Percentiles rank a stretch among this genome's conserved stretches.
Evolutionary conservation across 495 filamentous ascomycete species (phyloP).

Genomic region (Aspergillus biplanus): DNA sequence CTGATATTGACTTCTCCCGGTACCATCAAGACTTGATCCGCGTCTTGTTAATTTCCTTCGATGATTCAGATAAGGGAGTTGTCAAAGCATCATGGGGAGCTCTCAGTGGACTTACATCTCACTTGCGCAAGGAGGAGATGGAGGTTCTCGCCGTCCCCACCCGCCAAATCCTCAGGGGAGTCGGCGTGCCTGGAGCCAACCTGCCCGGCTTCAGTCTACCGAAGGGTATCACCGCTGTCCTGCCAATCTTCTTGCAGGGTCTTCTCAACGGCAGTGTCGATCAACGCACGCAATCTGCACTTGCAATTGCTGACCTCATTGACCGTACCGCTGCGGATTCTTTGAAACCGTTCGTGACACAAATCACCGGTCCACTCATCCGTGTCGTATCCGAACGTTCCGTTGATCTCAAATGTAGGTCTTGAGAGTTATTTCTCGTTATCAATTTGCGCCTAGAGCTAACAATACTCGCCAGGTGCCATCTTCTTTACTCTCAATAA

Average conservation of each 20-base stretch:
- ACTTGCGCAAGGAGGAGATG: slow-evolving; percentile 97
- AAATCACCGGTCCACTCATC: slow-evolving; percentile 96
- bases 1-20: slow-evolving; percentile 85
- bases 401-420: slow-evolving; percentile 80
- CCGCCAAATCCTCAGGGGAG: slow-evolving; percentile 78
- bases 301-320: slow-evolving; percentile 93
- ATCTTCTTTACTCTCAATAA: slow-evolving; percentile 95
- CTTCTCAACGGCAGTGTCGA: slow-evolving; percentile 94
- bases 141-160: slow-evolving; percentile 88
- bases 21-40: slow-evolving; percentile 96
- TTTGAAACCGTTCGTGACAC: slow-evolving; percentile 90
- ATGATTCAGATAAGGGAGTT: slow-evolving; percentile 80
- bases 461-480: slow-evolving; percentile 58
- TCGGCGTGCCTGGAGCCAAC: slow-evolving; percentile 83
- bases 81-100: slow-evolving; percentile 94
- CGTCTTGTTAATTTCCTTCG: slow-evolving; percentile 85
- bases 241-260: slow-evolving; percentile 97
- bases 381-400: slow-evolving; percentile 95
- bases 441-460: slow-evolving; percentile 6
- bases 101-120: slow-evolving; percentile 82
- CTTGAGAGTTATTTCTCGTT: not conserved
- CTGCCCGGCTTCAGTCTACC: slow-evolving; percentile 89
- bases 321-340: slow-evolving; percentile 84
- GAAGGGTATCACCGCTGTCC: slow-evolving; percentile 95
- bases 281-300: slow-evolving; percentile 86